Evolutionary conservation across 2,329 filamentous ascomycete genomes (phyloP).

Genomic region (Hypoxylon rubiginosum): DNA sequence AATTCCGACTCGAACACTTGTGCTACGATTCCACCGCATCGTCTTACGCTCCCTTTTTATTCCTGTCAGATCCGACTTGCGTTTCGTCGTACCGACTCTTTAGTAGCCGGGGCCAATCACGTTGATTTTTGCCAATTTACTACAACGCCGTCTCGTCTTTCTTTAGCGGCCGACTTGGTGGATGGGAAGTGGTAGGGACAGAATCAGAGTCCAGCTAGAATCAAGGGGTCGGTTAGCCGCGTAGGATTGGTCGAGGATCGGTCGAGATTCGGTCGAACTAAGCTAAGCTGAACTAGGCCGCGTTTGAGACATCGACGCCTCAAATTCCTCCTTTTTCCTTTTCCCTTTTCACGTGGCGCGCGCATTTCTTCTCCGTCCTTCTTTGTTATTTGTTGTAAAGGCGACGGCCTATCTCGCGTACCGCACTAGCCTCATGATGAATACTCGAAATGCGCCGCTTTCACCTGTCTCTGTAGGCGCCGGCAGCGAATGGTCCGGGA

Average conservation of each 20-base stretch:
- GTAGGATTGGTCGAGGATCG: constrained; percentile 27
- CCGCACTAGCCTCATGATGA: constrained; percentile 67
- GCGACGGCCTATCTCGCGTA: constrained; percentile 38
- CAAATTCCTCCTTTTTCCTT: constrained; percentile 37
- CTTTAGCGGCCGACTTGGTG: constrained; percentile 10
- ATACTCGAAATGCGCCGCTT: constrained; percentile 79
- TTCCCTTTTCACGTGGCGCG: constrained; percentile 33
- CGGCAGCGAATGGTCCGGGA: constrained; percentile 82
- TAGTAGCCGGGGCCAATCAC: constrained; percentile 6
- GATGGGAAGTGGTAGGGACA: constrained; percentile 20
- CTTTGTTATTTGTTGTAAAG: constrained; percentile 43
- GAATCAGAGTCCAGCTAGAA: not conserved
- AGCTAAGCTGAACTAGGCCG: constrained; percentile 31
- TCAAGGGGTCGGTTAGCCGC: constrained; percentile 30
- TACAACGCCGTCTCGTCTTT: constrained; percentile 4
- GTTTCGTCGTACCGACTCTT: constrained; percentile 4
- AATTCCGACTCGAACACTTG: constrained; percentile 17
- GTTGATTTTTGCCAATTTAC: constrained; percentile 13
- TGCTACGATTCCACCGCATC: constrained; percentile 28
- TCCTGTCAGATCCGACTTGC: constrained; percentile 12
- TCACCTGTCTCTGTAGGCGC: constrained; percentile 85
- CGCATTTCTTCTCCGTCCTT: constrained; percentile 29
- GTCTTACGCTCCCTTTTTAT: constrained; percentile 14
- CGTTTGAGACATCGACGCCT: constrained; percentile 35
- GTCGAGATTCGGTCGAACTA: constrained; percentile 7